Evolutionary conservation across 2,329 filamentous ascomycete species (phyloP).

Genomic region (Cladobotryum mycophilum): DNA sequence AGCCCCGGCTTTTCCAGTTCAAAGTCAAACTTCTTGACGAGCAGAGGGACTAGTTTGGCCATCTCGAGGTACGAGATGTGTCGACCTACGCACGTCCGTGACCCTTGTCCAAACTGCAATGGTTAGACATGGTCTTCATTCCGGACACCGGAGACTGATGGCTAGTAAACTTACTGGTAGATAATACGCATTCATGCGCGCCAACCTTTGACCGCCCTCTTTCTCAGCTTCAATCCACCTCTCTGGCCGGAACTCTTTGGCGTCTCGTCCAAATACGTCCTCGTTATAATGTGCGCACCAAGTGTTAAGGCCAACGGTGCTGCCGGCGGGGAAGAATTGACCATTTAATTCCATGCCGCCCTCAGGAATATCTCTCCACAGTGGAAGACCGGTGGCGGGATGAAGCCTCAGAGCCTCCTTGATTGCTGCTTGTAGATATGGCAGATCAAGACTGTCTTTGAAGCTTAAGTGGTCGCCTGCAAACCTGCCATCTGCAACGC

Average conservation of each 20-base stretch:
- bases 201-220: constrained; percentile 16
- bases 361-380: constrained; percentile 41
- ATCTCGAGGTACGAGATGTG: constrained; percentile 39
- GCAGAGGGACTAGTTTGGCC: constrained; percentile 34
- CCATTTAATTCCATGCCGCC: constrained; percentile 36
- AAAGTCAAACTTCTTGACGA: constrained; percentile 30
- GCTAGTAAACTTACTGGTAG: constrained; percentile 21
- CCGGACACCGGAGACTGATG: background rate
- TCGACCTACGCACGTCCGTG: constrained; percentile 37
- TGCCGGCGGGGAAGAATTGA: constrained; percentile 24
- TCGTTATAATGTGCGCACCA: constrained; percentile 29
- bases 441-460: constrained; percentile 37
- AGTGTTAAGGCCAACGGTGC: constrained; percentile 29
- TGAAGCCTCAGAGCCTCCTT: constrained; percentile 47
- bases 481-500: background rate
- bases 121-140: background rate
- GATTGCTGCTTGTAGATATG: constrained; percentile 48
- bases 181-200: constrained; percentile 24
- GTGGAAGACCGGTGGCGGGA: constrained; percentile 39
- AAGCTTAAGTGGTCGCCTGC: constrained; percentile 23
- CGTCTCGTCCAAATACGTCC: constrained; percentile 26
- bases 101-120: constrained; percentile 32
- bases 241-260: constrained; percentile 32
- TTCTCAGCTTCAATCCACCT: constrained; percentile 30
- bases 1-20: constrained; percentile 15